These are phyloP conservation scores for Mortierella sp. DNA, from an alignment of 371 early-diverging fungal species.

Conservation along the genomic window DNA sequence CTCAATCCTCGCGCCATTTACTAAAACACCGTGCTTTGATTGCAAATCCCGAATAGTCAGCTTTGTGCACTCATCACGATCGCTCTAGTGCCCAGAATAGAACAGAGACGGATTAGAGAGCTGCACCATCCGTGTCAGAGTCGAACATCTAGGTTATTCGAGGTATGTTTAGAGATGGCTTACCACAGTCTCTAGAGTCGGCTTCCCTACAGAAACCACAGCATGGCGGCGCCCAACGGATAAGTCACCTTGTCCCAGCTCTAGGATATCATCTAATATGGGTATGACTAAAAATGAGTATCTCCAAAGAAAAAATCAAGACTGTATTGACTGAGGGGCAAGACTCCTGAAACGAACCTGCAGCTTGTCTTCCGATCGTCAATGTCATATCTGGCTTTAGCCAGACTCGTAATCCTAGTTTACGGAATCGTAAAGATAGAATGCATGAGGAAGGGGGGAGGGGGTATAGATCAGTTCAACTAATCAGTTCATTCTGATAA, in stretches of 20 bases:
- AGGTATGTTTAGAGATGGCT: not conserved
- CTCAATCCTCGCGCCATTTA: conserved; percentile 20
- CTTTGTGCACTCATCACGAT: conserved; percentile 20
- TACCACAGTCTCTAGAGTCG: conserved; percentile 40
- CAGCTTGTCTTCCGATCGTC: conserved; percentile 30
- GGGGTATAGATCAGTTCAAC: too few relatives aligned
- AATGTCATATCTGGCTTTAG: conserved; percentile 41
- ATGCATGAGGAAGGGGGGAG: not conserved
- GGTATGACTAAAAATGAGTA: not conserved
- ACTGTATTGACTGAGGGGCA: too few relatives aligned
- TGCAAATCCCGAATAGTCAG: conserved; percentile 34
- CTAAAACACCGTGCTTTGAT: conserved; percentile 28
- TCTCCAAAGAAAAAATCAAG: not conserved
- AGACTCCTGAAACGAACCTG: conserved; percentile 12
- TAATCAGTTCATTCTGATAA: too few relatives aligned
- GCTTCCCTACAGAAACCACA: conserved; percentile 21
- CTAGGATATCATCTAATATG: conserved; percentile 24
- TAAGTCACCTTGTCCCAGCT: conserved; percentile 20
- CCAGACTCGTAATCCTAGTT: conserved; percentile 36
- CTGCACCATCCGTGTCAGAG: too few relatives aligned
- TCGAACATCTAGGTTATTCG: too few relatives aligned
- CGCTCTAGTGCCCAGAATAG: conserved; percentile 11
- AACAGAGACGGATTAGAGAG: conserved; percentile 5
- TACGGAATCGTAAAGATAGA: not conserved
- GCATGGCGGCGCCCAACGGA: conserved; percentile 41